These are phyloP conservation scores for Eimeria sp. DNA, from an alignment of 169 alveolate genomes.

Conservation along the genomic window DNA sequence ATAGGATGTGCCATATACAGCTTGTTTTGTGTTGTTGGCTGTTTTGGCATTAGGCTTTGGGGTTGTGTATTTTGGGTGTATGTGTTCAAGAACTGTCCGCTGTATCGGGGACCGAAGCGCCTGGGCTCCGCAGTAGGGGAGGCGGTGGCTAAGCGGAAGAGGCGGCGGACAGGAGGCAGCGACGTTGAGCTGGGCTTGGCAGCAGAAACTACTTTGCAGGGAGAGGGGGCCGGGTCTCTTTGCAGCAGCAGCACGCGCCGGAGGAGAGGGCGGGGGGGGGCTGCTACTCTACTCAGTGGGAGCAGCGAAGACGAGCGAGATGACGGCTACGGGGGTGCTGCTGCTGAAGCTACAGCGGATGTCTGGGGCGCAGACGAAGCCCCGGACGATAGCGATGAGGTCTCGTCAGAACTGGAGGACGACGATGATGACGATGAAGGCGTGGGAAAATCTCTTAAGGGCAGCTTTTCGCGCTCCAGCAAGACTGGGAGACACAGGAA, in stretches of 20 bases:
- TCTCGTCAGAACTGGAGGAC: background rate
- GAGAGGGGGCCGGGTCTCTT: slow-evolving; percentile 49
- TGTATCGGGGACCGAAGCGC: slow-evolving; percentile 84
- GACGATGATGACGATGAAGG: slow-evolving; percentile 26
- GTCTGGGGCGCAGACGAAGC: slow-evolving; percentile 5
- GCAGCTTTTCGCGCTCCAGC: slow-evolving; percentile 46
- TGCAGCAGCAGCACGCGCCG: slow-evolving; percentile 62
- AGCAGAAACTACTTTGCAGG: slow-evolving; percentile 32
- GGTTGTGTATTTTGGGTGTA: background rate
- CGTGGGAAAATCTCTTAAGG: background rate
- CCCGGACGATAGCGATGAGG: slow-evolving; percentile 14
- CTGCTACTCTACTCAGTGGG: slow-evolving; percentile 16
- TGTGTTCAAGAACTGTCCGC: slow-evolving; percentile 80
- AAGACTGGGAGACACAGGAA: background rate
- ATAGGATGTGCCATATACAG: background rate
- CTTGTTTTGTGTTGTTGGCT: background rate
- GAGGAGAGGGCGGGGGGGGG: slow-evolving; percentile 10
- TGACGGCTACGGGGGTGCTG: slow-evolving; percentile 7
- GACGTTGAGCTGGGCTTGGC: slow-evolving; percentile 34
- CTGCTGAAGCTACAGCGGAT: background rate
- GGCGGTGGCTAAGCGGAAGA: slow-evolving; percentile 50
- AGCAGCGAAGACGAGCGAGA: slow-evolving; percentile 68
- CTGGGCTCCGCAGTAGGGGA: slow-evolving; percentile 47
- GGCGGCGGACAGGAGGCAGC: slow-evolving; percentile 50
- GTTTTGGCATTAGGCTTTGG: background rate